Percentiles rank a stretch among this genome's conserved stretches.
Evolutionary conservation across 495 filamentous ascomycete genomes (phyloP).

Genomic region (Parathielavia hyrcaniae): DNA sequence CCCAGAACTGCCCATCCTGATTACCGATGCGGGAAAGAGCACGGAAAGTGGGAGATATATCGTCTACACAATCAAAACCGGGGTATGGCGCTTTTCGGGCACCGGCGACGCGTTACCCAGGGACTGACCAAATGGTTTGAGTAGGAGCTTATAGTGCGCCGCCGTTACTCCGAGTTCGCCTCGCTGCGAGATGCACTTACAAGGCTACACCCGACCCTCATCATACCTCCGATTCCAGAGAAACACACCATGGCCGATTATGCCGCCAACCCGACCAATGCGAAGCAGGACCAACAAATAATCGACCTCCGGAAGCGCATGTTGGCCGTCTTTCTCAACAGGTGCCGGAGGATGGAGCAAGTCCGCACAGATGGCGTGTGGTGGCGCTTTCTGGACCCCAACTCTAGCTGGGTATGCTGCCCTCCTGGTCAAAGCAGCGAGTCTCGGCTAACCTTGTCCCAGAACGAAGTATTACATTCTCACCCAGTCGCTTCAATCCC

Average conservation of each 20-base stretch:
- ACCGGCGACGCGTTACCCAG: background rate
- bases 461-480: slow-evolving; percentile 89
- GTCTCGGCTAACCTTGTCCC: slow-evolving; percentile 31
- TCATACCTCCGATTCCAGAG: slow-evolving; percentile 95
- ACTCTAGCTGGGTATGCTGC: slow-evolving; percentile 89
- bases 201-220: slow-evolving; percentile 83
- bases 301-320: slow-evolving; percentile 95
- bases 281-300: slow-evolving; percentile 92
- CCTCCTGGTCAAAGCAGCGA: background rate
- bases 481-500: slow-evolving; percentile 86
- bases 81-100: slow-evolving; percentile 50
- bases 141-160: slow-evolving; percentile 88
- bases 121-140: slow-evolving; percentile 19
- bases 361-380: slow-evolving; percentile 90
- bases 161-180: slow-evolving; percentile 96
- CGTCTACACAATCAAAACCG: slow-evolving; percentile 93
- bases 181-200: slow-evolving; percentile 83
- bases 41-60: slow-evolving; percentile 82
- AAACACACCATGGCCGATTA: slow-evolving; percentile 99
- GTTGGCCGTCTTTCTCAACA: slow-evolving; percentile 88
- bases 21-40: slow-evolving; percentile 92
- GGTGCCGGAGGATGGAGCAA: slow-evolving; percentile 87
- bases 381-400: slow-evolving; percentile 96
- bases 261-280: slow-evolving; percentile 92
- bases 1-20: slow-evolving; percentile 78